phyloP scores from a whole-genome alignment of 2,329 filamentous ascomycete genomes.

The Aspergillus fumigatiaffinis region DNA sequence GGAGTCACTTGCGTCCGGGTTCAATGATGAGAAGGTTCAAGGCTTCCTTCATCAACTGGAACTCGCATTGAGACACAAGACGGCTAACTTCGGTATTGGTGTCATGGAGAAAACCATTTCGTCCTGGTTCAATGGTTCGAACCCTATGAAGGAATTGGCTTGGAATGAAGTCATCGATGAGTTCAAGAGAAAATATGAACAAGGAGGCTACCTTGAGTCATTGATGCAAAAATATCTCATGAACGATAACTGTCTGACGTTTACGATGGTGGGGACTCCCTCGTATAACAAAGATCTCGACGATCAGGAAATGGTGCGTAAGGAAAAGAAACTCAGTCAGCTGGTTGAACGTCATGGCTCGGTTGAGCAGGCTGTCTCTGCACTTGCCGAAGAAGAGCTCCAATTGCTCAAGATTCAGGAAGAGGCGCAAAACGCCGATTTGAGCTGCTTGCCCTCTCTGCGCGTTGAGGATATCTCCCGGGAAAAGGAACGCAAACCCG shows the following conservation, averaged over 20 bases:
- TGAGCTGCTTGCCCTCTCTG: constrained; percentile 83
- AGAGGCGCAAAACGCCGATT: constrained; percentile 75
- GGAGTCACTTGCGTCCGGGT: constrained; percentile 69
- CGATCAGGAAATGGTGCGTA: constrained; percentile 69
- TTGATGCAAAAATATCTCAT: constrained; percentile 86
- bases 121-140: constrained; percentile 91
- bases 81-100: constrained; percentile 87
- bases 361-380: constrained; percentile 65
- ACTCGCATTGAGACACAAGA: constrained; percentile 92
- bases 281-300: constrained; percentile 70
- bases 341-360: constrained; percentile 65
- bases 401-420: constrained; percentile 78
- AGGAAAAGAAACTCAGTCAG: constrained; percentile 70
- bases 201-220: constrained; percentile 76
- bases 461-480: constrained; percentile 86
- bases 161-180: constrained; percentile 85
- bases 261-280: constrained; percentile 87
- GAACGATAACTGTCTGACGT: constrained; percentile 80
- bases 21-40: constrained; percentile 85
- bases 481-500: constrained; percentile 68
- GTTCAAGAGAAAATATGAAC: constrained; percentile 72
- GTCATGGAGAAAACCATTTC: constrained; percentile 85
- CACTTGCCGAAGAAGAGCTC: constrained; percentile 73
- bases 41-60: constrained; percentile 92
- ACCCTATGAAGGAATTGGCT: constrained; percentile 84